Base-by-base conservation (phyloP, 179 eudicot species). In the Carnegiea gigantea region DNA sequence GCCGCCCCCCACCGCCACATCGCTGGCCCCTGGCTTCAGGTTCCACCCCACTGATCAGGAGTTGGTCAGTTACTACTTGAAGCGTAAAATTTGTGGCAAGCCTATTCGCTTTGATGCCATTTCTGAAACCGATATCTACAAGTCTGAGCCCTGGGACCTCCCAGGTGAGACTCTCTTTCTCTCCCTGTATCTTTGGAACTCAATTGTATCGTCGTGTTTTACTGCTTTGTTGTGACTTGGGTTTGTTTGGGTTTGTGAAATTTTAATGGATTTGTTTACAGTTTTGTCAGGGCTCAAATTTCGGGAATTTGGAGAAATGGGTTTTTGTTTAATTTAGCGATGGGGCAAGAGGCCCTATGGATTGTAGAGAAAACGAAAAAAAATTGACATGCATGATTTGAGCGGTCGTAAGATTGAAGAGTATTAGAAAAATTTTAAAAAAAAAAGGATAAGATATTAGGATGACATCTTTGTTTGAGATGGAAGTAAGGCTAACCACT, bases 1-100 rank as follows among this genome's bases (percentile, higher is more conserved):
- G 15, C 75, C 80, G 28, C 48, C 89, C 15, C 70, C 89, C 77
- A 87, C 94, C 12, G 90, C 92, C 48, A 95, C 95, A 28, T 89
- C 94, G 1, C 84, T 95, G 73, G 99, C 99, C 0, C 99, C 99
- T 0, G 99, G 99, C 20, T 95, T 95, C 62, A 86, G 99, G 79
- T 95, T 95, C 73, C 99, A 95, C 65, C 99, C 99, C 5, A 93
- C 99, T 26, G 99, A 95, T 82, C 97, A 93, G 86, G 99, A 95
- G 82, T 85, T 95, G 43, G 99, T 95, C 23, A 90, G 92, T 87
- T 95, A 93, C 78, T 95, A 95, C 81, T 84, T 95, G n/a, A 87
- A 92, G 85, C 84, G 97, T 26, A 95, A 93, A 85, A 89, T 93
- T 10, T 92, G 95, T 80, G 91, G 92, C 70, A 92, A 92, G 82